Conservation (phyloP, 495 filamentous ascomycete genomes). For the Aspergillus diversus region DNA sequence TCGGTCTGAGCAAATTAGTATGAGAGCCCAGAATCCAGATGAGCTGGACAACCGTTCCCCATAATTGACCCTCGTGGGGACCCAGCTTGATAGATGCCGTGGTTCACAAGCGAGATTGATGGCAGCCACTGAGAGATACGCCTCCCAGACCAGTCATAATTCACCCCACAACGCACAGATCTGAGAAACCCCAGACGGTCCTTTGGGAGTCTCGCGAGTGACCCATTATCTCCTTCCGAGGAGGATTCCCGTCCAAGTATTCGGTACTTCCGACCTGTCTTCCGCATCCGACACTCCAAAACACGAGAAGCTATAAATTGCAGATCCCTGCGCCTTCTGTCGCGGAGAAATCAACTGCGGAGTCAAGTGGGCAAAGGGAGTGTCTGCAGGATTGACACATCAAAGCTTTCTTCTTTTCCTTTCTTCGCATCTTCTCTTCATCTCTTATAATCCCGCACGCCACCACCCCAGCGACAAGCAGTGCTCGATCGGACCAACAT, state of each 20-base stretch:
- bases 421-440: neutral
- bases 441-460: neutral
- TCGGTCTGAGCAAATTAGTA: neutral
- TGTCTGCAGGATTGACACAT: neutral
- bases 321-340: neutral
- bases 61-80: neutral
- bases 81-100: neutral
- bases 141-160: conserved; percentile 29
- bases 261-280: conserved; percentile 14
- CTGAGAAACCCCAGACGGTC: conserved; percentile 1
- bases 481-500: conserved; percentile 8
- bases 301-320: neutral
- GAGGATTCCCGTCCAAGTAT: neutral
- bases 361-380: neutral
- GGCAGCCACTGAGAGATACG: conserved; percentile 26
- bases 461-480: neutral
- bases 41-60: neutral
- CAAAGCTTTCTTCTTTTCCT: neutral
- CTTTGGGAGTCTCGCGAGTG: neutral
- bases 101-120: conserved; percentile 7
- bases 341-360: neutral
- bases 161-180: conserved; percentile 8
- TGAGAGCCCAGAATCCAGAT: neutral
- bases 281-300: conserved; percentile 6
- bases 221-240: conserved; percentile 9